phyloP scores from a whole-genome alignment of 495 filamentous ascomycete genomes.

The Astrocystis sublimbata region DNA sequence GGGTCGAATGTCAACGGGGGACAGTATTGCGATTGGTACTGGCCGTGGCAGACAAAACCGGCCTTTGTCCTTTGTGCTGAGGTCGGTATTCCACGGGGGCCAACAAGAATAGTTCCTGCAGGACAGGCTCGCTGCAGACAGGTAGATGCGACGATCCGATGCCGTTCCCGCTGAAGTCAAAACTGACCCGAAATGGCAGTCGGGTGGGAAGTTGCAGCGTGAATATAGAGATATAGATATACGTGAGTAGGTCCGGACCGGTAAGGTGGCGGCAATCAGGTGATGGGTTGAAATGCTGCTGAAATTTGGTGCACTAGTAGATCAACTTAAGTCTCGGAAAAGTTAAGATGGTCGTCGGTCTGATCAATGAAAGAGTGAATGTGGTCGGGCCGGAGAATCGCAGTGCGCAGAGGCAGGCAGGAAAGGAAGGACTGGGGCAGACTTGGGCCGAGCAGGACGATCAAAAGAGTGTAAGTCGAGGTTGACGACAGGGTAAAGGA shows the following conservation, averaged over 20 bases:
- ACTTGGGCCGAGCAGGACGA: conserved; percentile 3
- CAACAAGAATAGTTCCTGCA: conserved; percentile 33
- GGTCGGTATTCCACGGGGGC: conserved; percentile 24
- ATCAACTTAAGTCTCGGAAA: background rate
- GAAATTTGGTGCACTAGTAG: background rate
- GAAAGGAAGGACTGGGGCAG: conserved; percentile 10
- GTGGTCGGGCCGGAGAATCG: conserved; percentile 17
- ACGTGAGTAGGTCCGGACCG: too few species aligned
- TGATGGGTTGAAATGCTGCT: background rate
- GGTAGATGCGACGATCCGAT: conserved; percentile 28
- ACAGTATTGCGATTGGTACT: background rate
- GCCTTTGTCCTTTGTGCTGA: background rate
- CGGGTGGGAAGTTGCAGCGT: conserved; percentile 18
- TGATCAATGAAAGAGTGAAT: background rate
- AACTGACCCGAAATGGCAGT: conserved; percentile 20
- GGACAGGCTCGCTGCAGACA: conserved; percentile 29
- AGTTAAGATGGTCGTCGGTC: background rate
- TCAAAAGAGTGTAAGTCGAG: conserved; percentile 29
- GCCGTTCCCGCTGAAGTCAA: conserved; percentile 19
- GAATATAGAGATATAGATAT: too few species aligned
- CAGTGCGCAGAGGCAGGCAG: conserved; percentile 10
- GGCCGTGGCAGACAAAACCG: background rate
- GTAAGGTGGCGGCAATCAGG: too few species aligned
- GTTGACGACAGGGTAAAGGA: conserved; percentile 1
- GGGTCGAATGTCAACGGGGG: background rate